Evolutionary conservation across 1,284 basidiomycete genomes (phyloP), one percentile per base, ranked within the genome.

Genomic region (Athelia psychrophila): DNA sequence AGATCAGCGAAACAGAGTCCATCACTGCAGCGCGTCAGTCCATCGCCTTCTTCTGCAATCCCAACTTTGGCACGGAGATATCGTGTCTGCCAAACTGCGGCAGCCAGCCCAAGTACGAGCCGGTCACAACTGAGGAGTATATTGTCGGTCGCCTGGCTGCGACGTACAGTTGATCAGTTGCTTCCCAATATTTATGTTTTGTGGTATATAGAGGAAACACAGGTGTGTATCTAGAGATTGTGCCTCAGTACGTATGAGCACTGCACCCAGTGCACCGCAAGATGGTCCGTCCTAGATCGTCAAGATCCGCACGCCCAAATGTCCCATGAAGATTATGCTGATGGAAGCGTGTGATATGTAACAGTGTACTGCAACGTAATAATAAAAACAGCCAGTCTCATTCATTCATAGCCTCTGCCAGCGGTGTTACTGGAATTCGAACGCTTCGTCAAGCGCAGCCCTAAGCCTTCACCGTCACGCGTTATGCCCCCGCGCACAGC

Each of bases 41-140:
- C 12, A 88, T 94, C 52, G 91, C 89, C 4, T 93, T 90, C 75
- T 94, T 94, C 71, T 91, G 86, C 72, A 93, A 91, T 60, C 91
- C 91, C 6, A 92, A 93, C 58, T 81, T 82, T 54, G 77, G 78
- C 44, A 74, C 87, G 15, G 71, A 78, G 52, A 86, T 94, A 54
- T 73, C 82, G 22, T 88, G 88, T 59, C 69, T 94, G 40, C 89
- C 91, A 22, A 87, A 80, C 53, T 91, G 88, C 60, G 79, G 82
- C 16, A 67, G 72, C 23, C 72, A 75, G 52, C 72, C 76, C 24
- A 88, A 77, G 68, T 91, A 91, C 63, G 69, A 76, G 13, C 68
- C 85, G 1, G 76, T 92, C 51, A 88, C 82, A 51, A 81, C 88
- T 1, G 88, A 87, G 56, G 78, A 83, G 49, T 93, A 93, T 58